Conservation (phyloP, 2,329 filamentous ascomycete species). For the Colletotrichum plurivorum region DNA sequence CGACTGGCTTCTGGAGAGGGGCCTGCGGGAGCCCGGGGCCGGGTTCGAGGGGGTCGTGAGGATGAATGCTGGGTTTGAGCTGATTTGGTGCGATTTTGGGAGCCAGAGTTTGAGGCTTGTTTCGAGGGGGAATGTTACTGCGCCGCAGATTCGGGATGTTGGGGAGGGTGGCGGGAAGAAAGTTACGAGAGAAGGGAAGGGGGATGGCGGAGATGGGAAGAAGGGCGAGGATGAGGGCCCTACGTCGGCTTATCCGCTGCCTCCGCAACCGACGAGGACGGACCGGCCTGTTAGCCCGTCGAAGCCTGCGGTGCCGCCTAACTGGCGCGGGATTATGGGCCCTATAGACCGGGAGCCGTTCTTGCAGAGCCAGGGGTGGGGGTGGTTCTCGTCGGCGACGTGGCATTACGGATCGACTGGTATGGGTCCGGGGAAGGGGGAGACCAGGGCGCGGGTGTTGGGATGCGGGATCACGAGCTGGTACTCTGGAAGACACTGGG, state of each 20-base stretch:
- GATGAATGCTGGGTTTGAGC: conserved; percentile 67
- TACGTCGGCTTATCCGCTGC: conserved; percentile 53
- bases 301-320: conserved; percentile 52
- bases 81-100: conserved; percentile 67
- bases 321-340: conserved; percentile 48
- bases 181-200: conserved; percentile 1
- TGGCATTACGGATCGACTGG: conserved; percentile 58
- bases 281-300: conserved; percentile 52
- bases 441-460: conserved; percentile 56
- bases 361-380: conserved; percentile 55
- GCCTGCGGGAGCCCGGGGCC: conserved; percentile 59
- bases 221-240: conserved; percentile 22
- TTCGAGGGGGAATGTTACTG: conserved; percentile 61
- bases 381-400: conserved; percentile 61
- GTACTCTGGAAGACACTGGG: conserved; percentile 55
- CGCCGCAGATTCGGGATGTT: conserved; percentile 52
- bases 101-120: conserved; percentile 59
- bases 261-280: conserved; percentile 53
- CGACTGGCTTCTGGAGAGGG: conserved; percentile 56
- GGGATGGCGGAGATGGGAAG: not conserved
- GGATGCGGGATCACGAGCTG: conserved; percentile 61
- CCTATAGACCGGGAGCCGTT: conserved; percentile 55
- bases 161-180: not conserved
- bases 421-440: conserved; percentile 55
- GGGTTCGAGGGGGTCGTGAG: conserved; percentile 64